These are phyloP conservation scores for Phycomyces nitens DNA, from an alignment of 192 early-diverging fungal species.

Conservation along the genomic window DNA sequence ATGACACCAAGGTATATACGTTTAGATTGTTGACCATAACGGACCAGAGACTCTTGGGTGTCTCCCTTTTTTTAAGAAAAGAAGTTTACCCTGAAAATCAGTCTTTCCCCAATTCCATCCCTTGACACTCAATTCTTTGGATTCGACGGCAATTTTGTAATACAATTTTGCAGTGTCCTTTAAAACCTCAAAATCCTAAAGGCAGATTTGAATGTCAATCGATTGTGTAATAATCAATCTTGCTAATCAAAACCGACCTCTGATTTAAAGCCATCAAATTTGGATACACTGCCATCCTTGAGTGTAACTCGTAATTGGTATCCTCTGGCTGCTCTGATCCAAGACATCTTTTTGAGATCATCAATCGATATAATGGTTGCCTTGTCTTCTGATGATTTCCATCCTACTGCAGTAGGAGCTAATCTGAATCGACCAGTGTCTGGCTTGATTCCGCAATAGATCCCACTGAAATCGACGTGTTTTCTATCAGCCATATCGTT, in stretches of 20 bases:
- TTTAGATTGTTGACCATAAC: no score
- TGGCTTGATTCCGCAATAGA: conserved; percentile 47
- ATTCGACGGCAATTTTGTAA: conserved; percentile 75
- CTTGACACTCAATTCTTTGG: conserved; percentile 79
- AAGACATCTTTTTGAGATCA: conserved; percentile 72
- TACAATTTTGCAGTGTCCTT: conserved; percentile 62
- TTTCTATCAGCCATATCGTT: conserved; percentile 42
- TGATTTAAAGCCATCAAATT: conserved; percentile 86
- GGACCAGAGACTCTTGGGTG: no score
- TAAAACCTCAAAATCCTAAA: conserved; percentile 82
- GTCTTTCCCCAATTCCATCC: conserved; percentile 98
- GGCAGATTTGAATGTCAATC: not conserved
- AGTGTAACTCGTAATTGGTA: conserved; percentile 76
- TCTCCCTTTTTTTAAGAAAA: no score
- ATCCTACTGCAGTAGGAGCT: conserved; percentile 64
- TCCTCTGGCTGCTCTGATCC: conserved; percentile 82
- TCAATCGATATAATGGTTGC: conserved; percentile 54
- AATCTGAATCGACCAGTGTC: conserved; percentile 46
- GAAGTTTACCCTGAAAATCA: conserved; percentile 76
- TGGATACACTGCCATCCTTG: conserved; percentile 69
- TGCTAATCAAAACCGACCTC: conserved; percentile 54
- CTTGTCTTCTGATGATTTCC: conserved; percentile 58
- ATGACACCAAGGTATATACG: no score
- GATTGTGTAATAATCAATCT: not conserved
- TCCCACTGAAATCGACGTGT: conserved; percentile 49